Evolutionary conservation across 345 rosid genomes (phyloP), one percentile per base, ranked within the genome.

Genomic region (Psidium friedrichsthalianum): DNA sequence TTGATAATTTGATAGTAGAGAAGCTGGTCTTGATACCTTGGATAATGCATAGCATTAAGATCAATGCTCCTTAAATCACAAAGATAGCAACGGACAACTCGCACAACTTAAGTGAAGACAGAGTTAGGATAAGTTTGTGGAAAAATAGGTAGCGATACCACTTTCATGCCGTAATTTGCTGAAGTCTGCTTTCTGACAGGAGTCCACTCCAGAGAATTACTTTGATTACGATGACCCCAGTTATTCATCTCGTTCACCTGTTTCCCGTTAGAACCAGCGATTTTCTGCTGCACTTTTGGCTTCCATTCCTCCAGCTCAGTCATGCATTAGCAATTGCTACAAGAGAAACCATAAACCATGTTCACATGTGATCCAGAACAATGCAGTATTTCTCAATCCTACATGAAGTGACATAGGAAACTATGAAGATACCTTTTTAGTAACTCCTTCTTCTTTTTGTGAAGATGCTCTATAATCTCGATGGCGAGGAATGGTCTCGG

Each of bases 401-500:
- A 47, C 27, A 64, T 51, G 24, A 22, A 14, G 36, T 8, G 58
- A 29, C 44, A 55, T 14, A 47, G 83, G 84, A 59, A 59, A 47
- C 51, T 32, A 27, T 40, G 54, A 51, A 56, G 5, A 1, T 89
- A 94, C 98, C 96, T 91, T 93, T 92, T 89, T 95, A 94, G 87
- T 86, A 89, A 91, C 84, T 87, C 84, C 64, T 92, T 97, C 82
- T 93, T 89, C 87, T 87, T 92, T 92, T 86, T 88, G 90, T 10
- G 82, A 57, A 84, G 94, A 90, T 52, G 89, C 78, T 89, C 92
- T 87, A 86, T 94, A 95, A 57, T 95, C 98, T 88, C 94, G 96
- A 90, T 97, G 99, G 61, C 89, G 83, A 6, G 99, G 99, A 88
- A 97, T 95, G 69, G 99, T 97, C 93, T 97, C 99, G 14, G 93